Percentiles rank a stretch among this genome's conserved stretches.
Evolutionary conservation across 139 green algal genomes (phyloP).

Genomic region (Chlorella ohadii): DNA sequence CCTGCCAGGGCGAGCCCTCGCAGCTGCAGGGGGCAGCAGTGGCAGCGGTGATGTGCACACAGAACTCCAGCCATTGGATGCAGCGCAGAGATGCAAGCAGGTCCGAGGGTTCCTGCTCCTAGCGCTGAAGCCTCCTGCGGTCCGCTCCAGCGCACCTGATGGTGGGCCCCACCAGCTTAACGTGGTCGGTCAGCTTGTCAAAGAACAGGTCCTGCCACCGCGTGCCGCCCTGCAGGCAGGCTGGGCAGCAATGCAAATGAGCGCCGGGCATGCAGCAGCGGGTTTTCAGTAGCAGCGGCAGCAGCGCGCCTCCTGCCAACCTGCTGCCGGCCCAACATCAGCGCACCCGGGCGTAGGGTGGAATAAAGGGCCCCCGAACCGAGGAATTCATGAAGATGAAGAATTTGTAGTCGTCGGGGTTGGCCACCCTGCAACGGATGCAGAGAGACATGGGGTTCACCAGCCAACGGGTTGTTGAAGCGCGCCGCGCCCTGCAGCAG

Average conservation of each 20-base stretch:
- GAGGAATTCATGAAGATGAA: constrained; percentile 84
- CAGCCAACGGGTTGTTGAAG: background rate
- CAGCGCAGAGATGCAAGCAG: background rate
- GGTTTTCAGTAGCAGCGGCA: too few relatives aligned
- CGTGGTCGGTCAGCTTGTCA: constrained; percentile 45
- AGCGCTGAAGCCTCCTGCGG: too few relatives aligned
- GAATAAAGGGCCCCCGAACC: constrained; percentile 74
- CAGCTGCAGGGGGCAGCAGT: constrained; percentile 52
- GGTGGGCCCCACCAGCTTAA: constrained; percentile 77
- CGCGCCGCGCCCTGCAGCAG: too few relatives aligned
- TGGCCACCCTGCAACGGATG: background rate
- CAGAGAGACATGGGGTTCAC: background rate
- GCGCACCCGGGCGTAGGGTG: constrained; percentile 64
- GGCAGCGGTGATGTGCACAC: background rate
- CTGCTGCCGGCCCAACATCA: too few relatives aligned
- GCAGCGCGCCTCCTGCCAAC: too few relatives aligned
- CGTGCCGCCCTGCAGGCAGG: constrained; percentile 45
- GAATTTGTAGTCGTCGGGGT: constrained; percentile 53
- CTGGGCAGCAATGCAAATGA: background rate
- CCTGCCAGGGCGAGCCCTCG: constrained; percentile 69
- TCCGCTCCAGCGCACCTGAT: constrained; percentile 54
- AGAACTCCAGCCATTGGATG: background rate
- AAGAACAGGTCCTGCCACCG: constrained; percentile 73
- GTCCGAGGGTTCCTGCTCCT: too few relatives aligned
- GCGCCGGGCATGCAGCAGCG: too few relatives aligned